Percentiles rank a stretch among this genome's conserved stretches.
These are phyloP conservation scores for Picea glauca DNA, from an alignment of 75 land plant species.

Conservation along the genomic window DNA sequence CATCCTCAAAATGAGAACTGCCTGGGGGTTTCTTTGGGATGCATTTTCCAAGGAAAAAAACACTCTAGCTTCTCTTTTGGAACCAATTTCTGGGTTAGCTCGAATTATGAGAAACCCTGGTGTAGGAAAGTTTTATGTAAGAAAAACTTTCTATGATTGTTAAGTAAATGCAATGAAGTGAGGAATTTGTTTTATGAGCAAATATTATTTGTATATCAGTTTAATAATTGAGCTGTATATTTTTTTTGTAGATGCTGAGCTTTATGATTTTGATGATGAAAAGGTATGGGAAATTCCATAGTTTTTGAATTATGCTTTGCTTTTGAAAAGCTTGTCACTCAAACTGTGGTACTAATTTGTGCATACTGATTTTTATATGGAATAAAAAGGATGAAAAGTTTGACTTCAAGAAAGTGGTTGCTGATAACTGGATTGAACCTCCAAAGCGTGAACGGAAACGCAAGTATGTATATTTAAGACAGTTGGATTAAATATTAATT, in stretches of 20 bases:
- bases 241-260: constrained; percentile 63
- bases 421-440: constrained; percentile 98
- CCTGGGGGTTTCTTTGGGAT: no score
- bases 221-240: neutral
- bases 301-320: neutral
- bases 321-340: no score
- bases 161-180: no score
- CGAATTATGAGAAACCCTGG: neutral
- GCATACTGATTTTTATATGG: neutral
- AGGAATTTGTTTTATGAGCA: no score
- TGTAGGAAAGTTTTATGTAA: neutral
- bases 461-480: constrained; percentile 45
- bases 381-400: constrained; percentile 67
- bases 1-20: no score
- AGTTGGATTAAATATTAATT: neutral
- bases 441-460: constrained; percentile 95
- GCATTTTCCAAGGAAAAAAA: no score
- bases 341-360: neutral
- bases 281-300: constrained; percentile 41
- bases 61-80: neutral
- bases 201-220: neutral
- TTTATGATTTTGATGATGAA: constrained; percentile 94
- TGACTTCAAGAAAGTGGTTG: constrained; percentile 91
- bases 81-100: neutral
- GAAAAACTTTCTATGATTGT: neutral